These are phyloP conservation scores for Mollisia scopiformis DNA, from an alignment of 2,329 filamentous ascomycete genomes.

Conservation along the genomic window DNA sequence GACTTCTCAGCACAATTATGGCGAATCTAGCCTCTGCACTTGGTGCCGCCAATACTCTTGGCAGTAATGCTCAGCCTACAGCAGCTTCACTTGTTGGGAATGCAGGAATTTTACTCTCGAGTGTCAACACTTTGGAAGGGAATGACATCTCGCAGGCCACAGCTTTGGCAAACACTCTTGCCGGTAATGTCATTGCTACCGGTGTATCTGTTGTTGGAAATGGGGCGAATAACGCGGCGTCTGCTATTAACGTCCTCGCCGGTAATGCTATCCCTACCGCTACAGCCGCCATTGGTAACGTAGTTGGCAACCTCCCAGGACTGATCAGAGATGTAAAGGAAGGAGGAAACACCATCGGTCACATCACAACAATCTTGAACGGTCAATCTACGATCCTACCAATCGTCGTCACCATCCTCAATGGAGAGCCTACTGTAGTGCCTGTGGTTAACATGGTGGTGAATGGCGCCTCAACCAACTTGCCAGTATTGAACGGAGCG, in stretches of 20 bases:
- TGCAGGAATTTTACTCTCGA: neutral
- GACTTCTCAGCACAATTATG: slow-evolving; percentile 11
- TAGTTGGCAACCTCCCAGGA: neutral
- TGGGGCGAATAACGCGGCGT: neutral
- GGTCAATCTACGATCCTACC: slow-evolving; percentile 4
- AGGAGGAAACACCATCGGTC: slow-evolving; percentile 5
- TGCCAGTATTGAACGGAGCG: slow-evolving; percentile 6
- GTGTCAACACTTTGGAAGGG: neutral
- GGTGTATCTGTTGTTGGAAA: neutral
- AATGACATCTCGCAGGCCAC: neutral
- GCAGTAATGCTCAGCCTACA: slow-evolving; percentile 4
- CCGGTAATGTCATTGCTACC: neutral
- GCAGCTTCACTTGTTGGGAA: neutral
- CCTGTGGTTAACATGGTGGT: slow-evolving; percentile 7
- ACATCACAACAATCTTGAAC: slow-evolving; percentile 5
- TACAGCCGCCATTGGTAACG: neutral
- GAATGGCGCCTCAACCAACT: slow-evolving; percentile 3
- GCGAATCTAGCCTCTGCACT: slow-evolving; percentile 12
- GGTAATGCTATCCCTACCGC: neutral
- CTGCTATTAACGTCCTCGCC: neutral
- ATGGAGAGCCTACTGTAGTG: slow-evolving; percentile 7
- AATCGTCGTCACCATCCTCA: slow-evolving; percentile 3
- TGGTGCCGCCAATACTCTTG: slow-evolving; percentile 3
- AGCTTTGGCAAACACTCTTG: neutral
- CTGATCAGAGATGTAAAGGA: neutral